A percentile compares a stretch with the other conserved stretches of the same genome.
These are phyloP conservation scores for Acephala macrosclerotiorum DNA, from an alignment of 2,329 filamentous ascomycete genomes.

Conservation along the genomic window DNA sequence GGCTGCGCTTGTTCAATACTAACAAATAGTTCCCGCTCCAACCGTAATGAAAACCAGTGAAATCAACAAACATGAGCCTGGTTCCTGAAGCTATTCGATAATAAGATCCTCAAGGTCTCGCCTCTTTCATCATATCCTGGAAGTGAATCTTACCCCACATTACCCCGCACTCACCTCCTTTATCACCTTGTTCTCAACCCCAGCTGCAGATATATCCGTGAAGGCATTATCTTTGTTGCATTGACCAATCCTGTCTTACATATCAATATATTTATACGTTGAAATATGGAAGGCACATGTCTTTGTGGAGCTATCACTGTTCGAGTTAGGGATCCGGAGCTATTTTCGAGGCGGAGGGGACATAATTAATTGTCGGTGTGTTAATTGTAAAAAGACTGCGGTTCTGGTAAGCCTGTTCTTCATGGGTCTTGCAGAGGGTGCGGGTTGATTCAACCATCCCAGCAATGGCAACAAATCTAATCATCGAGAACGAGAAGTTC, in stretches of 20 bases:
- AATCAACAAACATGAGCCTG: not conserved
- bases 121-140: not conserved
- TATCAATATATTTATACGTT: not conserved
- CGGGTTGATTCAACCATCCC: not conserved
- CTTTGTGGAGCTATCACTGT: conserved; percentile 56
- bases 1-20: not conserved
- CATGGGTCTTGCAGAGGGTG: not conserved
- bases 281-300: conserved; percentile 47
- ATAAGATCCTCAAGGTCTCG: not conserved
- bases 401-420: conserved; percentile 34
- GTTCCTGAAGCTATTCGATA: not conserved
- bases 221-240: not conserved
- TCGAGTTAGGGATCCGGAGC: conserved; percentile 54
- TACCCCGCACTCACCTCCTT: not conserved
- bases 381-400: conserved; percentile 59
- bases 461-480: conserved; percentile 39
- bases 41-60: not conserved
- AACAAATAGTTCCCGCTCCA: not conserved
- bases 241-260: conserved; percentile 3
- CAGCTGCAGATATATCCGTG: conserved; percentile 1
- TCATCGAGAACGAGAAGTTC: conserved; percentile 50
- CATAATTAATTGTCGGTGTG: conserved; percentile 58
- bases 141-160: conserved; percentile 10
- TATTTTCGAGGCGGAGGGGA: conserved; percentile 53
- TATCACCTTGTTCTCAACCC: not conserved